These are phyloP conservation scores for Microsporum audouinii DNA, from an alignment of 2,329 filamentous ascomycete genomes.

Conservation along the genomic window DNA sequence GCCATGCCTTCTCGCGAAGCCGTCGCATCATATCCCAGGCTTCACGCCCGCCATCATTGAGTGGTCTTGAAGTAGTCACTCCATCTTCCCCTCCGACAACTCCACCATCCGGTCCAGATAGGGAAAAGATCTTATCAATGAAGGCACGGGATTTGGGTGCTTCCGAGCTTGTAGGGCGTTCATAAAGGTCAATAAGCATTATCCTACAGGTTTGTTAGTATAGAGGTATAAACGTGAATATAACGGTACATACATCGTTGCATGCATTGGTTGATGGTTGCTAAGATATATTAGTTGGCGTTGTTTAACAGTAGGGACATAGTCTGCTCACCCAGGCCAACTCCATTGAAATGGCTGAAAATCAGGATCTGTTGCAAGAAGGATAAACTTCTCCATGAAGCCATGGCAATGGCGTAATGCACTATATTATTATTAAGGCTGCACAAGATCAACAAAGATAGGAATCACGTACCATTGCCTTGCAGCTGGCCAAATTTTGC, in stretches of 20 bases:
- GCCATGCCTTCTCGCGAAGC: conserved; percentile 38
- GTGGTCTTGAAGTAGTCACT: conserved; percentile 32
- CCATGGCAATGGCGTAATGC: conserved; percentile 38
- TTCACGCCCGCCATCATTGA: conserved; percentile 39
- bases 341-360: conserved; percentile 41
- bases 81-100: conserved; percentile 38
- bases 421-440: conserved; percentile 16
- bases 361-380: conserved; percentile 36
- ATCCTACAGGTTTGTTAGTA: conserved; percentile 24
- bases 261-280: conserved; percentile 36
- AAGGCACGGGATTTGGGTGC: conserved; percentile 36
- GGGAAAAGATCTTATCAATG: conserved; percentile 37
- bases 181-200: conserved; percentile 40
- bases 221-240: not conserved
- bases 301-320: not conserved
- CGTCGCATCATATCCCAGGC: conserved; percentile 40
- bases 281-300: conserved; percentile 16
- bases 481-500: conserved; percentile 37
- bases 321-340: conserved; percentile 33
- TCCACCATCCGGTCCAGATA: conserved; percentile 35
- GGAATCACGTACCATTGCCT: conserved; percentile 30
- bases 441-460: not conserved
- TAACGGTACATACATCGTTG: conserved; percentile 25
- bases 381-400: conserved; percentile 40
- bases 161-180: conserved; percentile 36